Conservation (phyloP, 306 rosid species). For the Dalbergia cultrata region DNA sequence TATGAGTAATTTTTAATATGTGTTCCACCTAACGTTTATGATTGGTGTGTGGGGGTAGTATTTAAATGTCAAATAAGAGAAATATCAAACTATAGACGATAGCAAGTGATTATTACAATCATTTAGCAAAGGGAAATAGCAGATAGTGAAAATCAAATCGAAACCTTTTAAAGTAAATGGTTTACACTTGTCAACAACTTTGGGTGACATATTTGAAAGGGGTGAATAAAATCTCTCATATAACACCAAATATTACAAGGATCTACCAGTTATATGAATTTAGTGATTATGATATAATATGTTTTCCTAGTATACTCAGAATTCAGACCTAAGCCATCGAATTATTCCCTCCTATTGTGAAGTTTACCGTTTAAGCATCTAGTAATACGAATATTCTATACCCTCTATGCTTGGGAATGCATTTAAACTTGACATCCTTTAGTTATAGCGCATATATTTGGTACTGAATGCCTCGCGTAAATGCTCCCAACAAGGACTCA, state of each 20-base stretch:
- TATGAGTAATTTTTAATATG: too few species aligned
- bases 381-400: neutral
- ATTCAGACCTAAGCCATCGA: neutral
- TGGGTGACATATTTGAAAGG: neutral
- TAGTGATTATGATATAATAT: neutral
- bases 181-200: neutral
- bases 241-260: neutral
- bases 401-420: neutral
- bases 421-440: neutral
- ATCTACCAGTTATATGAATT: neutral
- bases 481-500: neutral
- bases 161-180: neutral
- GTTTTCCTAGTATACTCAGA: neutral
- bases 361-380: neutral
- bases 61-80: too few species aligned
- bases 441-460: conserved; percentile 4
- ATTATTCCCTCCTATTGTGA: neutral
- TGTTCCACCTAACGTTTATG: neutral
- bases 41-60: neutral
- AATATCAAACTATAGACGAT: neutral
- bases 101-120: neutral
- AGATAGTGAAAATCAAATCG: neutral
- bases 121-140: neutral
- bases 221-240: neutral
- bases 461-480: neutral